Evolutionary conservation across 441 rosid species (phyloP), one percentile per base, ranked within the genome.

Genomic region (Aleurites moluccanus): DNA sequence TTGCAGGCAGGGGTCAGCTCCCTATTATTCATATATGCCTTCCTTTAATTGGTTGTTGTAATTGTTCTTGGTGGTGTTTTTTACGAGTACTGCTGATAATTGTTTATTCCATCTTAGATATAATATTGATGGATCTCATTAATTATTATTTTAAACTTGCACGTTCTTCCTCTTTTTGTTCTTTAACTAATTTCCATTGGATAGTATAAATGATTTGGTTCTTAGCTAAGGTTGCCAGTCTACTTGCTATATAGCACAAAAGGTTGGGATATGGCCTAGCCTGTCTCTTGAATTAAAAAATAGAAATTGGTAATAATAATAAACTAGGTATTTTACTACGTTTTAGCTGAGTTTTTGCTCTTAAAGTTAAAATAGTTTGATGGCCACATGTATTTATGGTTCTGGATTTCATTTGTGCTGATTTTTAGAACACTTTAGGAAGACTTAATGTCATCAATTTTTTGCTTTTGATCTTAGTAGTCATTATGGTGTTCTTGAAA

Each of bases 101-200:
- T 76, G 33, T 69, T 69, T 75, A 50, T 60, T 69, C 73, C 6
- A 47, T 30, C 66, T 49, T 50, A 3, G 16, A 8, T 45, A 61
- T 60, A 62, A 50, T 62, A 53, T 62, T 61, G 42, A 69, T 52
- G 68, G 59, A 76, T 62, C 75, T 69, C 25, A 68, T 40, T 69
- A 42, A 61, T 38, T 69, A 53, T 38, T 76, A 62, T 75, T 30
- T 11, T 60, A 14, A 67, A 61, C n/a, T 75, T 52, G 18, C 52
- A 13, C 40, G 73, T 69, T 67, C 49, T 30, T 49, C 38, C 52
- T 64, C 42, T 21, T 64, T 53, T 64, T 65, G 66, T 74, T 66
- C 69, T 52, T 52, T 35, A 35, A 49, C 69, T 18, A 21, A 38
- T 18, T 38, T n/a, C 9, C 25, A 64, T 8, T 14, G 64, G 52